Base-by-base conservation (phyloP, 179 eudicot species). In the Nepenthes alata region DNA sequence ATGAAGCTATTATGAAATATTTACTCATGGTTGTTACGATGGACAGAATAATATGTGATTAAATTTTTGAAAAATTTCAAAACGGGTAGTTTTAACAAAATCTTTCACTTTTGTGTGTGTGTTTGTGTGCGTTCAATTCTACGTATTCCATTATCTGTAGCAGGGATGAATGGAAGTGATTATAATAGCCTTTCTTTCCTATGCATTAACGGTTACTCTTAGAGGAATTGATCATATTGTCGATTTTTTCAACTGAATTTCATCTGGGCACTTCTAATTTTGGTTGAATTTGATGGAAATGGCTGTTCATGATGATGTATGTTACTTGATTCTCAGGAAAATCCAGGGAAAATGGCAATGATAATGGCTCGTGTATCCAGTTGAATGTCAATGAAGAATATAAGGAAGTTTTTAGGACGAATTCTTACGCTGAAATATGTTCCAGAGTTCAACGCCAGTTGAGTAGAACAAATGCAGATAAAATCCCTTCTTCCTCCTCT, bases 331-430 rank as follows among this genome's bases (percentile, higher is more conserved):
- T 47, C 47, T 2, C 63, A 78, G 82, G 82, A 16, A 64, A 63
- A 56, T 58, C 15, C 41, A 13, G 41, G 35, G 54, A 71, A 59
- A 59, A 65, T 41, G 57, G 35, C 15, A 61, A 64, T 10, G 65
- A 63, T 47, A 63, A 57, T 54, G 59, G 69, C 74, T 70, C 64
- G 57, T 50, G 13, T 11, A 37, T 58, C 70, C 77, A 80, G 69
- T 15, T 76, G 64, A 83, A 74, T 45, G 85, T 88, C 11, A 58
- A 80, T 41, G 85, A 88, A 61, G 89, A 88, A 72, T 86, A 91
- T 60, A 69, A 61, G 61, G 78, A 78, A 72, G 84, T 81, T 49
- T 77, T 84, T 16, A 76, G 95, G 69, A 88, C 91, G 3, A 76
- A 81, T 38, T 88, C 96, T 0, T 91, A 74, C 72, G 69, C 61